phyloP scores from a whole-genome alignment of 1,284 basidiomycete genomes.

The Puccinia polysora region DNA sequence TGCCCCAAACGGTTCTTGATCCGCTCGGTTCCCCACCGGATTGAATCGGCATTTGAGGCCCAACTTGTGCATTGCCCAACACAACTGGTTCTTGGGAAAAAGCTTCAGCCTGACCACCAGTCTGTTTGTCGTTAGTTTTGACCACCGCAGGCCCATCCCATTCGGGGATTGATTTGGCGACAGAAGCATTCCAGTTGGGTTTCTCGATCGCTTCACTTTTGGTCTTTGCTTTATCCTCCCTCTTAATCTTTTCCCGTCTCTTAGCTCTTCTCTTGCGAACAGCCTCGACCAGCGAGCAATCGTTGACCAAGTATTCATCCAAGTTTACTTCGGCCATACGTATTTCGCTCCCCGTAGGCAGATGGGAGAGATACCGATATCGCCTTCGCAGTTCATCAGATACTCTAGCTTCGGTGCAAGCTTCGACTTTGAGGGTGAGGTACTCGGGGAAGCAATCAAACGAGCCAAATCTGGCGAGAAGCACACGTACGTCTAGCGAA shows the following conservation, averaged over 20 bases:
- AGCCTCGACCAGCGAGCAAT: constrained; percentile 72
- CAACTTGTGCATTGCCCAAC: background rate
- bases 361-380: constrained; percentile 89
- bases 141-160: background rate
- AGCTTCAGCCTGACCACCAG: background rate
- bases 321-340: constrained; percentile 90
- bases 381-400: constrained; percentile 87
- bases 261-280: constrained; percentile 29
- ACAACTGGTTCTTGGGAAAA: background rate
- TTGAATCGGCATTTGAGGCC: background rate
- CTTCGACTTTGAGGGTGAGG: constrained; percentile 73
- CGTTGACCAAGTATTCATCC: constrained; percentile 65
- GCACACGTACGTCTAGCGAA: constrained; percentile 89
- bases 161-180: background rate
- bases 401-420: constrained; percentile 66
- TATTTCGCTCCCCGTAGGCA: constrained; percentile 86
- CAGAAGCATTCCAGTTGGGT: background rate
- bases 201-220: constrained; percentile 30
- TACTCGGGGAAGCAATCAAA: constrained; percentile 80
- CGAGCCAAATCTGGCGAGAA: constrained; percentile 74
- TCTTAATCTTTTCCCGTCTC: constrained; percentile 24
- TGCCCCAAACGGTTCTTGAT: constrained; percentile 42
- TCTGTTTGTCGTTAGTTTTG: background rate
- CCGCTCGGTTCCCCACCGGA: constrained; percentile 14
- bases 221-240: constrained; percentile 34